Base-by-base conservation (phyloP, 306 rosid species). In the Corylus heterophylla region DNA sequence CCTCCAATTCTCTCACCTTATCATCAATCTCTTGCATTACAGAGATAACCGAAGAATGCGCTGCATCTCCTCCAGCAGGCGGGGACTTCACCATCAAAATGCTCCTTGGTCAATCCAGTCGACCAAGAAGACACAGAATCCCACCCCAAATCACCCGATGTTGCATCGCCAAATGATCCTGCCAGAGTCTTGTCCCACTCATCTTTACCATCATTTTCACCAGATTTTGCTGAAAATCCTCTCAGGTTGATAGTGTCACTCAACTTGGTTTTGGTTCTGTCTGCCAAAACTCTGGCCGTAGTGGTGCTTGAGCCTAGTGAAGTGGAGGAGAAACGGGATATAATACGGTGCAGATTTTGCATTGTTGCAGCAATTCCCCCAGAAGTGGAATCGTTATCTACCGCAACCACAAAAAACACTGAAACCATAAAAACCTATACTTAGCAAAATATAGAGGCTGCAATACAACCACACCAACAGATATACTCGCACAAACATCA, bases 31-130 rank as follows among this genome's bases (percentile, higher is more conserved):
- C 91, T 63, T 88, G 93, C 74, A 90, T 73, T 39, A 77, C 82
- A 14, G 89, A 77, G 3, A 86, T 39, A 14, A 76, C 69, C 16
- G 78, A 50, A 58, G 88, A 71, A 20, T 82, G 80, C 4, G 81
- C 37, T 1, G 68, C 66, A 29, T 74, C 73, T 2, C 27, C 70
- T 54, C 54, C 78, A 31, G 76, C 72, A 63, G 79, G 69, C 4
- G 61, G 45, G 73, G 68, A 74, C 83, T 58, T 89, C 81, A 31
- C 98, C 98, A 80, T 94, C 90, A 88, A 94, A 92, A 88, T 94
- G 97, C 44, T 88, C 90, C 76, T 86, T 83, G 63, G 97, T 77
- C 80, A 84, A 17, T 56, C 97, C 97, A 29, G 93, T 85, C 2
- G 93, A 89, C 97, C 97, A 91, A 0, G 97, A 76, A 2, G 97